Conservation (phyloP, 192 early-diverging fungal species). For the Backusella tarrabulga region DNA sequence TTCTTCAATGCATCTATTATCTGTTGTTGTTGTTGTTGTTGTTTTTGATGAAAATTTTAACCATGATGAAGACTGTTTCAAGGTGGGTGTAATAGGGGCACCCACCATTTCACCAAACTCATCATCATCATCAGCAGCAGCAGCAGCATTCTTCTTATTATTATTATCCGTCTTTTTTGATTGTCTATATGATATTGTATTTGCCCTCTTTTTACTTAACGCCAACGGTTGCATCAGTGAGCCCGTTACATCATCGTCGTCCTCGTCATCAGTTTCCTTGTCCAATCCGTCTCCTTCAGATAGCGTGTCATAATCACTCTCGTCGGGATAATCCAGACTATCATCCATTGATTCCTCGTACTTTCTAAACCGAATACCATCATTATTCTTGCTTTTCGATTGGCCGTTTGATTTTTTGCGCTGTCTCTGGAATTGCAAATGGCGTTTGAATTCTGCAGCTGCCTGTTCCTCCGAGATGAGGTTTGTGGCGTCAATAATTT, state of each 20-base stretch:
- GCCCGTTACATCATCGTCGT: neutral
- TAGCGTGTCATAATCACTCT: neutral
- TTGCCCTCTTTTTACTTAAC: neutral
- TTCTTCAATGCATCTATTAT: neutral
- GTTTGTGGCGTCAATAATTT: neutral
- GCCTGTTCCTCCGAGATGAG: slow-evolving; percentile 13
- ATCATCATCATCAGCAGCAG: neutral
- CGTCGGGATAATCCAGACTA: slow-evolving; percentile 12
- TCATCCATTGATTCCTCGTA: slow-evolving; percentile 5
- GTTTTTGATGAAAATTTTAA: neutral
- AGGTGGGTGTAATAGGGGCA: neutral
- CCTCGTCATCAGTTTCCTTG: neutral
- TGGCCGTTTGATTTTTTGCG: neutral
- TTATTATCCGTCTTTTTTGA: neutral
- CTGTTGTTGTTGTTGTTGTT: neutral
- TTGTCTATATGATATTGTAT: neutral
- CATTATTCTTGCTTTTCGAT: neutral
- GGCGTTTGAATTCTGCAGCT: slow-evolving; percentile 5
- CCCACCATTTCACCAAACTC: slow-evolving; percentile 14
- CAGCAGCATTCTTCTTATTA: neutral
- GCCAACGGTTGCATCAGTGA: slow-evolving; percentile 1
- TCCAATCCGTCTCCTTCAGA: neutral
- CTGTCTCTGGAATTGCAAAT: slow-evolving; percentile 10
- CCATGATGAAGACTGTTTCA: neutral
- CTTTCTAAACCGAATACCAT: slow-evolving; percentile 8